Evolutionary conservation across 225 moss, liverwort and hornwort species (phyloP).

Genomic region (Climacium dendroides): DNA sequence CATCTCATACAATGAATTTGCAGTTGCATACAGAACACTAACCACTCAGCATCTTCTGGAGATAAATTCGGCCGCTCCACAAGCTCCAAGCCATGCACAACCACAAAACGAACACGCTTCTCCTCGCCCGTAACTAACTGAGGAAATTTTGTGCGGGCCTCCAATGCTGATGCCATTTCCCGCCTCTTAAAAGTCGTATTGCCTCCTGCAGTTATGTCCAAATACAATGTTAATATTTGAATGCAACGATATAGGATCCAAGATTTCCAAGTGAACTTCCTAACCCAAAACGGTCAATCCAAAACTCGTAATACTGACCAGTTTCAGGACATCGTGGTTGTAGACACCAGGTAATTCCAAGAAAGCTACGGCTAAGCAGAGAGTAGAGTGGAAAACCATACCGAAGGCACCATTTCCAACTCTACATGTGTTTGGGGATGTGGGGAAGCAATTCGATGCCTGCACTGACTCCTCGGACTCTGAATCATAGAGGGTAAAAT

Average conservation of each 20-base stretch:
- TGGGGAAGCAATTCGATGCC: conserved; percentile 50
- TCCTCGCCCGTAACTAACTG: conserved; percentile 96
- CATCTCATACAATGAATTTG: neutral
- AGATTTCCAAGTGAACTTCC: neutral
- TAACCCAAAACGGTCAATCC: neutral
- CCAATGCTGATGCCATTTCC: conserved; percentile 97
- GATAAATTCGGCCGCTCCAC: conserved; percentile 75
- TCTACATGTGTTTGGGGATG: conserved; percentile 61
- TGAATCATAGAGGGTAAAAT: conserved; percentile 49
- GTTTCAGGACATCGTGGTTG: conserved; percentile 2
- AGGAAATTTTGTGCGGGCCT: conserved; percentile 94
- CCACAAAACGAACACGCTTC: conserved; percentile 98
- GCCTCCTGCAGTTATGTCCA: conserved; percentile 33
- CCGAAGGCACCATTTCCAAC: conserved; percentile 60
- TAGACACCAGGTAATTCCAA: conserved; percentile 5
- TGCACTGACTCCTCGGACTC: conserved; percentile 61
- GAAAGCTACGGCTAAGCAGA: conserved; percentile 18
- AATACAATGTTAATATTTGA: neutral
- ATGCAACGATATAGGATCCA: neutral
- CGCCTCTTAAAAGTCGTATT: conserved; percentile 86
- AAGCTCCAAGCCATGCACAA: conserved; percentile 94
- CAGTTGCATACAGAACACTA: neutral
- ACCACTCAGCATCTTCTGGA: conserved; percentile 90
- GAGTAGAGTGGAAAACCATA: conserved; percentile 48
- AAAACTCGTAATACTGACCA: conserved; percentile 2